phyloP scores from a whole-genome alignment of 179 eudicot genomes.

The Silene noctiflora region DNA sequence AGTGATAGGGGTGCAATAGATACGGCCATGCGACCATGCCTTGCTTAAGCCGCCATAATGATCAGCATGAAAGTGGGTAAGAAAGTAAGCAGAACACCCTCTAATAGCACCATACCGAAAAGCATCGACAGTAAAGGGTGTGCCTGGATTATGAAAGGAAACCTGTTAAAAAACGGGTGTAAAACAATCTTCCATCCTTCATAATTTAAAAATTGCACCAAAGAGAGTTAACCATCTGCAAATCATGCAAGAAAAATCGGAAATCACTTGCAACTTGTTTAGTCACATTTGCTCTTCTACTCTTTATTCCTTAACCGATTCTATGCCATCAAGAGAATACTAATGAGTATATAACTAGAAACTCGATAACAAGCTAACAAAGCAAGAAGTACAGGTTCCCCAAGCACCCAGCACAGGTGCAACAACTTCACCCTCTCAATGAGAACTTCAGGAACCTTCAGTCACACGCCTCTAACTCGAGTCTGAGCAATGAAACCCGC shows the following conservation, averaged over 20 bases:
- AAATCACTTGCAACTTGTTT: neutral
- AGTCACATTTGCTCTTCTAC: neutral
- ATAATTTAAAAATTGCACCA: neutral
- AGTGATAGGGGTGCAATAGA: slow-evolving; percentile 60
- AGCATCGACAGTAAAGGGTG: slow-evolving; percentile 64
- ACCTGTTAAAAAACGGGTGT: slow-evolving; percentile 9
- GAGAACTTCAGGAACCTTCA: neutral
- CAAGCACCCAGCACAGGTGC: no score
- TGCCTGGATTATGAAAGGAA: slow-evolving; percentile 37
- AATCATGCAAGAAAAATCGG: no score
- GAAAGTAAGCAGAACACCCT: slow-evolving; percentile 54
- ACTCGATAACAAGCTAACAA: no score
- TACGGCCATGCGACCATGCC: slow-evolving; percentile 59
- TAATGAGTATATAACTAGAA: no score
- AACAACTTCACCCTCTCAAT: neutral
- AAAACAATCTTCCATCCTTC: neutral
- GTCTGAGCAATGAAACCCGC: neutral
- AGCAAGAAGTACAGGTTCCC: no score
- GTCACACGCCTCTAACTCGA: neutral
- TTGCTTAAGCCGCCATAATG: slow-evolving; percentile 67
- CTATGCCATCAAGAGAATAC: no score
- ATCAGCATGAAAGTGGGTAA: slow-evolving; percentile 69
- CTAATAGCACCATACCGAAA: slow-evolving; percentile 50
- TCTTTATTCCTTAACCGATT: no score
- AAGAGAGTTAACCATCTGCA: slow-evolving; percentile 1